These are phyloP conservation scores for Citrus glauca DNA, from an alignment of 345 rosid species.

Conservation along the genomic window DNA sequence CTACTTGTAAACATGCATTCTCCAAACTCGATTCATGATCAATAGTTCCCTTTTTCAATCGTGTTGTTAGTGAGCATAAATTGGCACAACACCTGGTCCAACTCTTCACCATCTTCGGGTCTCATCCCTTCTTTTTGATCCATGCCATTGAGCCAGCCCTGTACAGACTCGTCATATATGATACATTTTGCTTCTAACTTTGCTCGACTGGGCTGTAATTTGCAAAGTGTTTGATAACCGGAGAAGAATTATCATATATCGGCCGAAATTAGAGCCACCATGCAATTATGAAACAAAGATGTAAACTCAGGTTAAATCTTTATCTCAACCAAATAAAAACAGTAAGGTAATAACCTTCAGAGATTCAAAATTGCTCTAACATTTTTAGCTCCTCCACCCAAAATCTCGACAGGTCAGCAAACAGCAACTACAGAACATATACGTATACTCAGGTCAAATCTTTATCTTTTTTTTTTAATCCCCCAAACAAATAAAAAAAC, in stretches of 20 bases:
- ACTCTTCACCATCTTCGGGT: no score
- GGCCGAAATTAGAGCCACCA: not conserved
- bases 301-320: not conserved
- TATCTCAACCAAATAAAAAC: not conserved
- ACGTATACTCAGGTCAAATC: no score
- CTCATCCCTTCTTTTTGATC: no score
- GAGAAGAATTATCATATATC: not conserved
- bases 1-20: not conserved
- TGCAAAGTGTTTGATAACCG: not conserved
- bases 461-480: no score
- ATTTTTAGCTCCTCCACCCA: not conserved
- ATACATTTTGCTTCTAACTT: not conserved
- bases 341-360: not conserved
- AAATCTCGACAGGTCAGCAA: not conserved
- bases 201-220: not conserved
- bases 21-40: not conserved
- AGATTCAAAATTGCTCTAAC: constrained; percentile 5
- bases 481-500: no score
- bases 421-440: not conserved
- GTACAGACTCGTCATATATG: no score
- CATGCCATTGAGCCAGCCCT: no score
- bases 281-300: not conserved
- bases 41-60: not conserved
- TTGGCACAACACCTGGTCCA: not conserved
- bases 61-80: not conserved